Percentiles rank a stretch among this genome's conserved stretches.
Conservation (phyloP, 768 basidiomycete species). For the Termitomyces sp. region DNA sequence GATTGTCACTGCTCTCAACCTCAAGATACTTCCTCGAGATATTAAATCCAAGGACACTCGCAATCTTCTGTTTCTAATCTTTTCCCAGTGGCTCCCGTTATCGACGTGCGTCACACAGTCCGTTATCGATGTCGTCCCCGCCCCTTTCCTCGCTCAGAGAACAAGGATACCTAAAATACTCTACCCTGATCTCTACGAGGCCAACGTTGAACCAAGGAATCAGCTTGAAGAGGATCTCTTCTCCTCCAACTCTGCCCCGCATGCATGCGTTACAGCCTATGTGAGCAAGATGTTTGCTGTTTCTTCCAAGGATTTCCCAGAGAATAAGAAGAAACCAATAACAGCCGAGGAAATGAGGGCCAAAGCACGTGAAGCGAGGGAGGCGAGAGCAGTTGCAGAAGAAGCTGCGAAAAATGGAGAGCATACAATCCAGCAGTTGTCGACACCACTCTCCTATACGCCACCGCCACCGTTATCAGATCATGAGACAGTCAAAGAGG, state of each 20-base stretch:
- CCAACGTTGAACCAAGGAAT: slow-evolving; percentile 57
- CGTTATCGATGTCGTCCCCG: slow-evolving; percentile 89
- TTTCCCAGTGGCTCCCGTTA: slow-evolving; percentile 93
- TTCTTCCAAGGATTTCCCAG: slow-evolving; percentile 71
- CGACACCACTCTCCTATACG: slow-evolving; percentile 8
- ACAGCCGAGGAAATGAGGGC: slow-evolving; percentile 82
- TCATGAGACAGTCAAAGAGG: slow-evolving; percentile 10
- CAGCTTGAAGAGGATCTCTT: slow-evolving; percentile 84
- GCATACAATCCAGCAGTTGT: slow-evolving; percentile 2
- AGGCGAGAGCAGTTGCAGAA: slow-evolving; percentile 22
- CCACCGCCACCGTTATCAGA: slow-evolving; percentile 4
- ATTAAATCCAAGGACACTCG: slow-evolving; percentile 88
- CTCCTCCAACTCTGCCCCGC: slow-evolving; percentile 50
- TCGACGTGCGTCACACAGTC: slow-evolving; percentile 91
- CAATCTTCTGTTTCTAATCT: slow-evolving; percentile 77
- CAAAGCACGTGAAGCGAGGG: slow-evolving; percentile 51
- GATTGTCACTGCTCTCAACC: slow-evolving; percentile 74
- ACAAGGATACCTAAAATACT: slow-evolving; percentile 88
- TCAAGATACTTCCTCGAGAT: slow-evolving; percentile 85
- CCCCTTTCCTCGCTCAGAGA: slow-evolving; percentile 77
- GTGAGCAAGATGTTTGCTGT: slow-evolving; percentile 99
- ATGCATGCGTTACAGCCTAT: slow-evolving; percentile 72
- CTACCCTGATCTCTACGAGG: slow-evolving; percentile 68
- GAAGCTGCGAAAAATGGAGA: slow-evolving; percentile 10
- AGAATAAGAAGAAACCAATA: slow-evolving; percentile 70